Base-by-base conservation (phyloP, 768 basidiomycete species). In the Scleroderma bovista region DNA sequence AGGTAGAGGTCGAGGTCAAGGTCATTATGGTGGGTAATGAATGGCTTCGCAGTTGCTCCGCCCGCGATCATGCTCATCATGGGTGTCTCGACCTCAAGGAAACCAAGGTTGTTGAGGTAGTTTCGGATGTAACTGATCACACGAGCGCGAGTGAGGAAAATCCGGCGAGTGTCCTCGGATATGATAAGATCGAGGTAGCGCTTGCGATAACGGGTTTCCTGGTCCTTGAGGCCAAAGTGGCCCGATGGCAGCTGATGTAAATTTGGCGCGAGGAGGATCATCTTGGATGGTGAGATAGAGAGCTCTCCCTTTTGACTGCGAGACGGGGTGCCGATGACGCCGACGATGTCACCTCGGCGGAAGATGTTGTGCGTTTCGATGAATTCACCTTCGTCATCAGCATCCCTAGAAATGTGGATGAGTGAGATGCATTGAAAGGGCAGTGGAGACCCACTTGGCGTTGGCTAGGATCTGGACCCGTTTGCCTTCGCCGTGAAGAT, bases 21-120 rank as follows among this genome's bases (percentile, higher is more conserved):
- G 66, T 98, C 95, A 73, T 99, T 99, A 73, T 99, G 96, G 67
- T 97, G 96, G 0, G 95, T 99, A 66, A 99, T 65, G 74, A 99
- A 99, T 3, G 96, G 96, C 77, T 97, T 98, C 59, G 96, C 96
- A 1, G 93, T 97, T 13, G 96, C 96, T 48, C 96, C 96, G 23
- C 96, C 96, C 1, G 96, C 96, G 57, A 90, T 80, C 75, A 96
- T 80, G 61, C 87, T 93, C 71, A 89, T 99, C 78, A 99, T 96
- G 6, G 96, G 96, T 1, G 96, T 99, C 72, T 99, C 95, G 54
- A 98, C 94, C 71, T 99, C 96, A 69, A 98, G 83, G 78, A 99
- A 99, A 39, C 95, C 96, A 19, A 87, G 80, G 57, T 76, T 71
- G 66, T 96, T 93, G 49, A 99, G 71, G 79, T 81, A 99, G 56